A percentile compares a stretch with the other conserved stretches of the same genome.
Conservation (phyloP, 1,284 basidiomycete species). For the Pulveroboletus sp. region DNA sequence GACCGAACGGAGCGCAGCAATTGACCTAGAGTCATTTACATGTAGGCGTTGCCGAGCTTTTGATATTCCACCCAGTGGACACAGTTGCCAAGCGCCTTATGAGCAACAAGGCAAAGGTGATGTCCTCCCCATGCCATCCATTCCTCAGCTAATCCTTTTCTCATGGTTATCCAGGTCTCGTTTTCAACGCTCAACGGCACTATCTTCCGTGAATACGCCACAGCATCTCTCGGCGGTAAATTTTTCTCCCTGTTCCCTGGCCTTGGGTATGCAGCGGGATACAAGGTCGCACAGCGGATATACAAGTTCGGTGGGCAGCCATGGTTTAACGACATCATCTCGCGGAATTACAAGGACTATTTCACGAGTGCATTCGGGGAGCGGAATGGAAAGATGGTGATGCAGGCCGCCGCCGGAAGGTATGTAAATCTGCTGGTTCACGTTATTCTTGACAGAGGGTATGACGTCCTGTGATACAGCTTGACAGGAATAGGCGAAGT, state of each 20-base stretch:
- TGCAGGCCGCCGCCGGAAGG: slow-evolving; percentile 94
- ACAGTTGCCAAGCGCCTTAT: slow-evolving; percentile 97
- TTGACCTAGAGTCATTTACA: neutral
- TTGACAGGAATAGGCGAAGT: slow-evolving; percentile 98
- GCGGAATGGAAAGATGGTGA: slow-evolving; percentile 93
- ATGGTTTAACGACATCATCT: slow-evolving; percentile 93
- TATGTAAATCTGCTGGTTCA: slow-evolving; percentile 37
- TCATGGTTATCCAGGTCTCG: slow-evolving; percentile 69
- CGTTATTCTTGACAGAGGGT: neutral
- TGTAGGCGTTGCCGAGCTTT: slow-evolving; percentile 88
- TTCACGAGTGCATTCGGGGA: slow-evolving; percentile 93
- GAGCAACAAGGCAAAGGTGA: slow-evolving; percentile 89
- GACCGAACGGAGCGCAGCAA: neutral
- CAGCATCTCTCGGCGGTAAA: slow-evolving; percentile 69
- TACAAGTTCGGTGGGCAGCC: slow-evolving; percentile 99
- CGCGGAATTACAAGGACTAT: slow-evolving; percentile 69
- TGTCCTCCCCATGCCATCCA: slow-evolving; percentile 2
- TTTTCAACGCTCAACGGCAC: slow-evolving; percentile 65
- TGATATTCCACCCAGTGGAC: slow-evolving; percentile 91
- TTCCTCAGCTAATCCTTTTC: neutral
- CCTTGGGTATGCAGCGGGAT: slow-evolving; percentile 96
- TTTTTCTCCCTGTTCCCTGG: slow-evolving; percentile 95
- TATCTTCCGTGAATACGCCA: slow-evolving; percentile 86
- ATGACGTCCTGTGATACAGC: slow-evolving; percentile 42
- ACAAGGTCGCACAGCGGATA: slow-evolving; percentile 92